Evolutionary conservation across 2,329 filamentous ascomycete species (phyloP).

Genomic region (Colletotrichum musicola): DNA sequence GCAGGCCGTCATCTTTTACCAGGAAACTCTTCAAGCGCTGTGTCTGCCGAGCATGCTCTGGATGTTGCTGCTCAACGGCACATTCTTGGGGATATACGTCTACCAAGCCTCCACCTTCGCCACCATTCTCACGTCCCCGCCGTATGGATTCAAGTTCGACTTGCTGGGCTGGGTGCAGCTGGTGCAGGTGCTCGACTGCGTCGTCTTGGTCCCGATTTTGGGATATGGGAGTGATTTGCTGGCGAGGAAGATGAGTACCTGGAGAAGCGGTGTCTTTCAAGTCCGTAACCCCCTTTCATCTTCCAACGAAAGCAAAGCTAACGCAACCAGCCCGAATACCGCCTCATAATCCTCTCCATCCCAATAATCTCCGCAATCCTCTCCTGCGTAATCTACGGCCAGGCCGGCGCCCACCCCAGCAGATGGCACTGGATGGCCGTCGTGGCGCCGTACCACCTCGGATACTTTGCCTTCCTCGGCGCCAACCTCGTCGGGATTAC

Average conservation of each 20-base stretch:
- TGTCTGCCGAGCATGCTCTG: slow-evolving; percentile 41
- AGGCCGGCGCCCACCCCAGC: slow-evolving; percentile 49
- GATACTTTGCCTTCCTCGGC: slow-evolving; percentile 45
- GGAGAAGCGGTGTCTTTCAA: slow-evolving; percentile 7
- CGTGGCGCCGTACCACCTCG: slow-evolving; percentile 38
- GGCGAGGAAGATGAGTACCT: slow-evolving; percentile 4
- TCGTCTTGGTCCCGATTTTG: slow-evolving; percentile 40
- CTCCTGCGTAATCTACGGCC: slow-evolving; percentile 53
- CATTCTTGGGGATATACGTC: slow-evolving; percentile 43
- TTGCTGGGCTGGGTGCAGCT: slow-evolving; percentile 41
- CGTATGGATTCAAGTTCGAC: slow-evolving; percentile 37
- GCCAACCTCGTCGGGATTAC: slow-evolving; percentile 46
- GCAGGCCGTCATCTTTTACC: slow-evolving; percentile 37
- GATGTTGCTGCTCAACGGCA: slow-evolving; percentile 43
- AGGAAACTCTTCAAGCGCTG: slow-evolving; percentile 37
- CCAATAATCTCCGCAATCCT: slow-evolving; percentile 53
- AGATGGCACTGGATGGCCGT: slow-evolving; percentile 42
- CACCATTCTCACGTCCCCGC: slow-evolving; percentile 40
- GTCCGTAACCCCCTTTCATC: neutral
- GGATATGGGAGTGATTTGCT: slow-evolving; percentile 42
- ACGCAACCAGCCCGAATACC: slow-evolving; percentile 50
- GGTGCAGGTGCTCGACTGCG: slow-evolving; percentile 40
- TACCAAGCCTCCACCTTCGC: slow-evolving; percentile 43
- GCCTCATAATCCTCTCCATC: slow-evolving; percentile 51
- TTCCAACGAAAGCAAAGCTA: too few relatives aligned